Conservation (phyloP, 805 yeast genomes). For the Schwanniomyces pseudopolymorphus region DNA sequence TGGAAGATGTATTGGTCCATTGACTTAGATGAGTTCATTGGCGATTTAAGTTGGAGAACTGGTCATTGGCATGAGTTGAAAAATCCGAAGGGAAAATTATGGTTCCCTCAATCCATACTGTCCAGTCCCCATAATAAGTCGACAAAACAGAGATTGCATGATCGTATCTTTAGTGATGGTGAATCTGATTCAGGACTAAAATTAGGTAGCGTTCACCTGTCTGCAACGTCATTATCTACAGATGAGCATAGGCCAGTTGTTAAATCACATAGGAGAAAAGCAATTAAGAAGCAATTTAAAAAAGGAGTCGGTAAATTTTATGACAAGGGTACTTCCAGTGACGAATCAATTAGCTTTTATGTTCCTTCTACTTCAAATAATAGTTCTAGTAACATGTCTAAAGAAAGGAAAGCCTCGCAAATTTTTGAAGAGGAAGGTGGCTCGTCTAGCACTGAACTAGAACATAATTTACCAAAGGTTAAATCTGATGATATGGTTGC, state of each 20-base stretch:
- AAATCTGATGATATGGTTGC: neutral
- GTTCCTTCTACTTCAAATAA: neutral
- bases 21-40: conserved; percentile 55
- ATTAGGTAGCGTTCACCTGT: conserved; percentile 6
- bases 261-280: neutral
- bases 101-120: conserved; percentile 45
- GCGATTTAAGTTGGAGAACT: conserved; percentile 60
- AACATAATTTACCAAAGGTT: neutral
- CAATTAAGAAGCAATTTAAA: neutral
- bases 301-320: neutral
- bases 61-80: conserved; percentile 53
- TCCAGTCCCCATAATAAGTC: conserved; percentile 2
- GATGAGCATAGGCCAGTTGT: neutral
- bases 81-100: conserved; percentile 44
- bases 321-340: neutral
- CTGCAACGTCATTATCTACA: conserved; percentile 4
- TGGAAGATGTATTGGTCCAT: conserved; percentile 63
- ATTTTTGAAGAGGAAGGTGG: neutral
- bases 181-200: conserved; percentile 2
- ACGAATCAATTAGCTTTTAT: neutral
- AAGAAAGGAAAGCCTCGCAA: neutral
- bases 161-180: conserved; percentile 28
- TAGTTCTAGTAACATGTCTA: neutral
- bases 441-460: neutral
- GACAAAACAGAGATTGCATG: conserved; percentile 24